phyloP scores from a whole-genome alignment of 2,329 filamentous ascomycete genomes.

The Scedosporium minutisporum region DNA sequence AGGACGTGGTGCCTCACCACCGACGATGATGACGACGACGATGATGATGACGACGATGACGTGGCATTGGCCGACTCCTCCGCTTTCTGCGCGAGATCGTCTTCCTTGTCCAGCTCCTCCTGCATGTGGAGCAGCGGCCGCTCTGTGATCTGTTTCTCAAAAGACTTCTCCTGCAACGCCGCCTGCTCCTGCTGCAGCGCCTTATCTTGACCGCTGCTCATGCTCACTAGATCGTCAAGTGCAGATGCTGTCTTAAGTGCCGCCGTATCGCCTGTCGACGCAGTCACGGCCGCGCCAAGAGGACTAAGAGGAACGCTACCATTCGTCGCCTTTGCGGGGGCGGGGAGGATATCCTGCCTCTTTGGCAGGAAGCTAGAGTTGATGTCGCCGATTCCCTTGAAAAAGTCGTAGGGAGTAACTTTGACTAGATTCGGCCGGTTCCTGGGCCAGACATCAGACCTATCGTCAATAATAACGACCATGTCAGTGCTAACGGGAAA shows the following conservation, averaged over 20 bases:
- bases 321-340: not conserved
- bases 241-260: conserved; percentile 25
- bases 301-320: not conserved
- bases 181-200: conserved; percentile 63
- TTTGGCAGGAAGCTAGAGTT: conserved; percentile 96
- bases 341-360: conserved; percentile 42
- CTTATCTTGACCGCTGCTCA: conserved; percentile 62
- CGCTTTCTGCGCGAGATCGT: conserved; percentile 23
- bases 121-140: conserved; percentile 87
- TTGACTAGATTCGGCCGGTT: conserved; percentile 92
- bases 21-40: conserved; percentile 16
- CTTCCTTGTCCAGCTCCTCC: conserved; percentile 77
- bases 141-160: conserved; percentile 83
- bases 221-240: conserved; percentile 66
- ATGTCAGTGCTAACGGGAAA: conserved; percentile 98
- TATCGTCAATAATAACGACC: conserved; percentile 98
- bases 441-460: conserved; percentile 86
- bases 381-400: conserved; percentile 95
- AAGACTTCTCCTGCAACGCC: conserved; percentile 74
- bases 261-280: conserved; percentile 1
- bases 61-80: conserved; percentile 17
- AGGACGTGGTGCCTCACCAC: conserved; percentile 61
- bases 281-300: not conserved
- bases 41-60: conserved; percentile 16
- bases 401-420: conserved; percentile 93